Evolutionary conservation across 257 asterid species (phyloP).

Genomic region (Avicennia marina): DNA sequence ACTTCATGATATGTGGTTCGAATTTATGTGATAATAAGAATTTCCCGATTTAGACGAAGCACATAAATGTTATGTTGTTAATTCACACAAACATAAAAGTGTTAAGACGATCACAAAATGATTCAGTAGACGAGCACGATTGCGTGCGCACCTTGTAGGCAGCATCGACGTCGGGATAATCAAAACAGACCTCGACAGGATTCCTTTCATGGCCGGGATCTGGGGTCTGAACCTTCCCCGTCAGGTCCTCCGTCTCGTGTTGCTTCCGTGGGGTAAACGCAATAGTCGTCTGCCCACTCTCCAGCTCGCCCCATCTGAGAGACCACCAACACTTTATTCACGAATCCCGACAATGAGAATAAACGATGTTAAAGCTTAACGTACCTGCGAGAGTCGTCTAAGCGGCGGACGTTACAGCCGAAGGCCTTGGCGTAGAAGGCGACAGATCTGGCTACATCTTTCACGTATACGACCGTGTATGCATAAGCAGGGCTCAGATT

Average conservation of each 20-base stretch:
- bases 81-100: no score
- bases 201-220: constrained; percentile 33
- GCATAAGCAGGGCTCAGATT: constrained; percentile 48
- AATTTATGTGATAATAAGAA: no score
- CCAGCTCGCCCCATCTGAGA: constrained; percentile 93
- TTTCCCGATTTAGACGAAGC: no score
- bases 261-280: constrained; percentile 81
- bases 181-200: constrained; percentile 76
- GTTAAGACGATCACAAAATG: no score
- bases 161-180: constrained; percentile 68
- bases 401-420: constrained; percentile 65
- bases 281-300: constrained; percentile 76
- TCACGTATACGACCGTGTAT: constrained; percentile 68
- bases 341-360: not conserved
- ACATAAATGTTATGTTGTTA: no score
- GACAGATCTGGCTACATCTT: constrained; percentile 67
- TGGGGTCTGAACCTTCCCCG: constrained; percentile 51
- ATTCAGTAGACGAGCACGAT: not conserved
- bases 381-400: constrained; percentile 56
- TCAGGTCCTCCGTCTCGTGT: constrained; percentile 74
- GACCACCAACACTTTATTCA: not conserved
- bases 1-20: no score
- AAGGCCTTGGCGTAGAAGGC: constrained; percentile 72
- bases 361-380: not conserved
- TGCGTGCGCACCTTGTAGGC: constrained; percentile 55